Base-by-base conservation (phyloP, 176 grass and related monocot genomes). In the Aechmea fasciata region DNA sequence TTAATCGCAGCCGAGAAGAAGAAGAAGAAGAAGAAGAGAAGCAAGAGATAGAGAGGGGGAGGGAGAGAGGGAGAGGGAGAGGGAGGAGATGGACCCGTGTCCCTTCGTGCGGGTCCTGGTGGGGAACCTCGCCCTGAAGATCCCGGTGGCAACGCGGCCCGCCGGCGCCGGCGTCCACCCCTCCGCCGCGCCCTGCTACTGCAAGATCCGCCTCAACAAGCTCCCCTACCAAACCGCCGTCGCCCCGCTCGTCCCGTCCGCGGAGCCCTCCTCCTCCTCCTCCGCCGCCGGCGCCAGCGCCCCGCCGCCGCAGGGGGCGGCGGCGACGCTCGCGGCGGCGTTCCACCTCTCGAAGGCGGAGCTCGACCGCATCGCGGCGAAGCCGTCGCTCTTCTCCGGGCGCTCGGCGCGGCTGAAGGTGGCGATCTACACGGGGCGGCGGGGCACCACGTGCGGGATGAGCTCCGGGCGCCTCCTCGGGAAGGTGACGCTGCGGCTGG, bases 41-140 rank as follows among this genome's bases (percentile, higher is more conserved):
- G 33, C 5, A 3, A 41, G 33, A 7, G 33, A 7, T n/a, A 59
- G 48, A 2, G 52, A 49, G 25, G 29, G 13, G 2, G 3, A 17
- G 23, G 24, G 57, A 14, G 1, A 72, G 23, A 9, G 17, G 5
- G 17, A 1, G 12, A 23, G 33, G 19, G 33, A 64, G 9, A 50
- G 53, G 49, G 33, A 17, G 11, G 24, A 57, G 68, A 92, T 97
- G 94, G 94, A 97, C 74, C 94, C 94, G 68, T 97, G 89, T 78
- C 94, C 86, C 63, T 97, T 83, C 84, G 89, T 97, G 66, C 83
- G 89, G 82, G 89, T 97, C 72, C 77, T 97, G 62, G 87, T 97
- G 48, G 89, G 89, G 24, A 93, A 90, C 81, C 65, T 97, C 0
- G 81, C 89, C 10, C 79, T 97, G 0, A 97, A 92, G 63, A 77